Evolutionary conservation across 2,329 filamentous ascomycete species (phyloP).

Genomic region (Pseudocercospora cruenta): DNA sequence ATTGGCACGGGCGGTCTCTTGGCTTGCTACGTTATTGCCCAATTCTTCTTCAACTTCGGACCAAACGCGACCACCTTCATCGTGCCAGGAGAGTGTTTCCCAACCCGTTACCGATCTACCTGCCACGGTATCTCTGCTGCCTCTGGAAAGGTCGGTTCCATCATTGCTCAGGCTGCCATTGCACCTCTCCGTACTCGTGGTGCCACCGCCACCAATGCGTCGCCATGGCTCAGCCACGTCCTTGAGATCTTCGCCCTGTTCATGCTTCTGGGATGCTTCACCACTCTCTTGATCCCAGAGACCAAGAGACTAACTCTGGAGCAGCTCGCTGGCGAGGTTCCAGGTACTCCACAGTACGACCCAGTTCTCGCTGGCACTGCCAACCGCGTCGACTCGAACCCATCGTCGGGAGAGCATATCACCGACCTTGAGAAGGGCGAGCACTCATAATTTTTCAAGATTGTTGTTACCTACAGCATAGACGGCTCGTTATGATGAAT

Average conservation of each 20-base stretch:
- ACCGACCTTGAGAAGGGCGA: background rate
- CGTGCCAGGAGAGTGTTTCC: slow-evolving; percentile 57
- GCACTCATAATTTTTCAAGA: background rate
- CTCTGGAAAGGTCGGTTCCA: slow-evolving; percentile 53
- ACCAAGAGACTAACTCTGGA: slow-evolving; percentile 67
- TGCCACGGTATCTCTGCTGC: slow-evolving; percentile 55
- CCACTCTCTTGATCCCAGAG: slow-evolving; percentile 74
- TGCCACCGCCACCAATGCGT: slow-evolving; percentile 54
- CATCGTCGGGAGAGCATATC: background rate
- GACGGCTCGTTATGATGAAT: slow-evolving; percentile 1
- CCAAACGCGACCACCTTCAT: slow-evolving; percentile 58
- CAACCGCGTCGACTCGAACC: slow-evolving; percentile 17
- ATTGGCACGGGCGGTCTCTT: slow-evolving; percentile 49
- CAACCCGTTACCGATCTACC: slow-evolving; percentile 52
- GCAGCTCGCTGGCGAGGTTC: slow-evolving; percentile 68
- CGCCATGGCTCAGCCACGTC: slow-evolving; percentile 71
- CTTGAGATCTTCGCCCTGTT: slow-evolving; percentile 80
- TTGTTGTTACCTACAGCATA: slow-evolving; percentile 1
- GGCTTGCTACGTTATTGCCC: slow-evolving; percentile 51
- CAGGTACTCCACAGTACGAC: slow-evolving; percentile 58
- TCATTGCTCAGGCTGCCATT: slow-evolving; percentile 55
- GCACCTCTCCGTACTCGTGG: slow-evolving; percentile 59
- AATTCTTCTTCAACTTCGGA: slow-evolving; percentile 60
- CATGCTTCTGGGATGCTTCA: slow-evolving; percentile 73
- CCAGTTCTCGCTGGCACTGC: slow-evolving; percentile 33